Conservation (phyloP, 495 filamentous ascomycete species). For the Copromyces sp. region DNA sequence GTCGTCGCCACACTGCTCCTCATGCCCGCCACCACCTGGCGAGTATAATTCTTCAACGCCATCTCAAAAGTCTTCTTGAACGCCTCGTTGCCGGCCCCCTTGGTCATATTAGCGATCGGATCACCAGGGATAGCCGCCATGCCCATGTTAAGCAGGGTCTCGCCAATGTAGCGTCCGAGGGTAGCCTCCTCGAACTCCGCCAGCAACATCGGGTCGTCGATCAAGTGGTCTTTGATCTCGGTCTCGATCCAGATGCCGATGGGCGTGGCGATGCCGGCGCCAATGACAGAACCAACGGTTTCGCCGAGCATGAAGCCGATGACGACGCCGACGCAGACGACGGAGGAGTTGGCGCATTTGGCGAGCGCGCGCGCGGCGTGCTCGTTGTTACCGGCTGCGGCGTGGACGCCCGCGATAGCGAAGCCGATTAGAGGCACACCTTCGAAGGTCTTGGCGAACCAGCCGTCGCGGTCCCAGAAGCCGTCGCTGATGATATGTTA, state of each 20-base stretch:
- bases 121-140: neutral
- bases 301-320: neutral
- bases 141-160: neutral
- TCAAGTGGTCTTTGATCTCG: neutral
- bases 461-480: neutral
- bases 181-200: neutral
- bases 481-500: neutral
- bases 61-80: neutral
- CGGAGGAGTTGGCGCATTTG: neutral
- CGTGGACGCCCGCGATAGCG: neutral
- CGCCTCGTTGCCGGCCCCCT: neutral
- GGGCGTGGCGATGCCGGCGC: neutral
- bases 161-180: neutral
- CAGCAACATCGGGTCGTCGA: neutral
- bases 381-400: neutral
- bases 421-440: neutral
- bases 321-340: neutral
- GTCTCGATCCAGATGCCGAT: neutral
- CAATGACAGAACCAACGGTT: neutral
- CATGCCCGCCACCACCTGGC: neutral
- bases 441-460: neutral
- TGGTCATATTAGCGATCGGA: neutral
- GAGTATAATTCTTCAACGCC: neutral
- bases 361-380: neutral
- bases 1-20: neutral